Conservation (phyloP, 2,329 filamentous ascomycete genomes). For the Talaromyces albobiverticillius region DNA sequence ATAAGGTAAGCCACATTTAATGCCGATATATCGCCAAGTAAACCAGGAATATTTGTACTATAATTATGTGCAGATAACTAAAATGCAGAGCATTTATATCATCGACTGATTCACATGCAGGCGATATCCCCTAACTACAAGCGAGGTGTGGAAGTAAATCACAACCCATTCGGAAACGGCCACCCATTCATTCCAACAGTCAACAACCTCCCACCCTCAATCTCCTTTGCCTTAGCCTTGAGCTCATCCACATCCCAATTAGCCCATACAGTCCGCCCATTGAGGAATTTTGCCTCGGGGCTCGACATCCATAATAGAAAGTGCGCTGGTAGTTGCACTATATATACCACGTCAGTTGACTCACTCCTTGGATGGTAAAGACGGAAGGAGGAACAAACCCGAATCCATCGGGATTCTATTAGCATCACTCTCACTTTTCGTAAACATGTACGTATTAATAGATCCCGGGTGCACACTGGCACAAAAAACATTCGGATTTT, state of each 20-base stretch:
- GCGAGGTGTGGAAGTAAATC: too few species aligned
- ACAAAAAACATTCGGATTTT: neutral
- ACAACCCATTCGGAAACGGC: too few species aligned
- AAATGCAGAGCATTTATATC: too few species aligned
- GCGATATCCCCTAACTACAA: too few species aligned
- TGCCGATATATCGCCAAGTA: too few species aligned
- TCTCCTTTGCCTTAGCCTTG: neutral
- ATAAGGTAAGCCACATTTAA: too few species aligned
- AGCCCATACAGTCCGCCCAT: neutral
- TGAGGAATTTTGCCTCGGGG: neutral
- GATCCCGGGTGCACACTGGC: neutral
- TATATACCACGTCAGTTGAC: neutral
- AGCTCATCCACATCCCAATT: neutral
- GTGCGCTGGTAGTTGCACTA: neutral
- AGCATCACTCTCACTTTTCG: neutral
- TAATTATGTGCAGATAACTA: too few species aligned
- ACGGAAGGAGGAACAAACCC: neutral
- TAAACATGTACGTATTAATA: neutral
- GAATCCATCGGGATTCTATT: neutral
- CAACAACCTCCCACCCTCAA: neutral
- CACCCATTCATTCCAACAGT: neutral
- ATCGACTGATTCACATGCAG: too few species aligned
- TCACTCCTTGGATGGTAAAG: neutral
- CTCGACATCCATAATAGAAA: neutral
- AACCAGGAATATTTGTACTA: too few species aligned